These are phyloP conservation scores for Calonectria hongkongensis DNA, from an alignment of 2,329 filamentous ascomycete genomes.

Conservation along the genomic window DNA sequence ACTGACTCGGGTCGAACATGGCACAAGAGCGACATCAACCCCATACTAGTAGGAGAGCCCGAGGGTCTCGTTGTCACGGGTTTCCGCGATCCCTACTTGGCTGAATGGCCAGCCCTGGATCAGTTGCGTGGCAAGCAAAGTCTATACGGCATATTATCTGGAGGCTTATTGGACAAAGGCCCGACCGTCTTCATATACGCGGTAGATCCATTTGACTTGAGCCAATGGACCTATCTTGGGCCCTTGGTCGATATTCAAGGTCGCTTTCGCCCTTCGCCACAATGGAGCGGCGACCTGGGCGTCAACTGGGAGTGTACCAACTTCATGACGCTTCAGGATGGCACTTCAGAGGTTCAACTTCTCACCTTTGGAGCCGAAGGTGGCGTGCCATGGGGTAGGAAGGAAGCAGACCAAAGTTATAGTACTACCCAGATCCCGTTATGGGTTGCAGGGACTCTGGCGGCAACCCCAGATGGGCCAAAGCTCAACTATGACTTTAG, in stretches of 20 bases:
- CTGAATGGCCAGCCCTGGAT: constrained; percentile 50
- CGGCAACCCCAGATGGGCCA: constrained; percentile 36
- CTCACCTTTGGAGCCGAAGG: constrained; percentile 67
- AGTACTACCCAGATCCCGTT: constrained; percentile 44
- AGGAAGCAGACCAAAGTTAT: not conserved
- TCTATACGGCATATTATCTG: constrained; percentile 68
- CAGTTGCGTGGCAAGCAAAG: constrained; percentile 36
- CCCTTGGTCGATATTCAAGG: constrained; percentile 61
- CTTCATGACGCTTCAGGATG: constrained; percentile 62
- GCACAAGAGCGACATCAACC: constrained; percentile 52
- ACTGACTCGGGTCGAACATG: constrained; percentile 58
- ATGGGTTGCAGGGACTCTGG: constrained; percentile 65
- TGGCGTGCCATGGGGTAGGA: constrained; percentile 39
- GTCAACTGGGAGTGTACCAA: constrained; percentile 70
- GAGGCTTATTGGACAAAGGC: constrained; percentile 62
- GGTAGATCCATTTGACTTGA: constrained; percentile 60
- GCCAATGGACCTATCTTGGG: constrained; percentile 65
- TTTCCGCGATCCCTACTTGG: constrained; percentile 57
- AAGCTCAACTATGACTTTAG: constrained; percentile 61
- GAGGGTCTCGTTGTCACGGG: constrained; percentile 52
- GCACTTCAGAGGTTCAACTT: constrained; percentile 57
- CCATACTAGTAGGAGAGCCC: constrained; percentile 54
- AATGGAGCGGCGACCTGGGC: constrained; percentile 69
- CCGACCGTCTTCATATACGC: constrained; percentile 68
- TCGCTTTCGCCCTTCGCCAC: constrained; percentile 59